Evolutionary conservation across 2,329 filamentous ascomycete species (phyloP).

Genomic region (Huntiella abstrusa): DNA sequence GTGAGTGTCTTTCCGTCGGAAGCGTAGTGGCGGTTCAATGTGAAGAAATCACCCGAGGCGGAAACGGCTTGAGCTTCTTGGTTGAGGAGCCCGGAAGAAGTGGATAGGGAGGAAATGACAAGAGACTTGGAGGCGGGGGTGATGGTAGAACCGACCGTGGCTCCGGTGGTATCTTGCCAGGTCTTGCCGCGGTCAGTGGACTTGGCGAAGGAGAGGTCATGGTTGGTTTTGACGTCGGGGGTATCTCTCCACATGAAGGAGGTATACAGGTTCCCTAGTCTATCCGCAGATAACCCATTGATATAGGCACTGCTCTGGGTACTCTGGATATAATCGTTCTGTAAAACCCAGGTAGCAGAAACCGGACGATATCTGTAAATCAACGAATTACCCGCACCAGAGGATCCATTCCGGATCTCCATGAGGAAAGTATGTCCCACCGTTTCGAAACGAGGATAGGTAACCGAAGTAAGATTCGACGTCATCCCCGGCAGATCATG

Average conservation of each 20-base stretch:
- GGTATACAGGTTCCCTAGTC: constrained; percentile 9
- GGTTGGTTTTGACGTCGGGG: constrained; percentile 13
- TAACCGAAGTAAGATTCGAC: constrained; percentile 12
- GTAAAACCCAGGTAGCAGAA: constrained; percentile 10
- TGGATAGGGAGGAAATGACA: constrained; percentile 11
- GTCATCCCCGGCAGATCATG: constrained; percentile 11
- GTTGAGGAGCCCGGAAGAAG: constrained; percentile 13
- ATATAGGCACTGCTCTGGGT: constrained; percentile 14
- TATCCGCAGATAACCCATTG: constrained; percentile 11
- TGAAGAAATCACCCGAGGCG: constrained; percentile 10
- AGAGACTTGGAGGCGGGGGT: neutral
- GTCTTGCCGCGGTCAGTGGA: constrained; percentile 12
- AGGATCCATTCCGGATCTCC: constrained; percentile 13
- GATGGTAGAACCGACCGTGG: neutral
- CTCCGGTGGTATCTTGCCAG: constrained; percentile 12
- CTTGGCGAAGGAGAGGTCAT: constrained; percentile 13
- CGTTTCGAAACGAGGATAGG: constrained; percentile 13
- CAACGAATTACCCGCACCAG: constrained; percentile 13
- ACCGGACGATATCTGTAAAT: constrained; percentile 11
- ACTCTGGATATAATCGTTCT: constrained; percentile 13
- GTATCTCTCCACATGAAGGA: constrained; percentile 14
- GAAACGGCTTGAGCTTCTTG: constrained; percentile 13
- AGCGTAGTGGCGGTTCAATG: constrained; percentile 12
- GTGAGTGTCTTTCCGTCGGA: constrained; percentile 7
- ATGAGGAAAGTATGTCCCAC: constrained; percentile 12